Evolutionary conservation across 768 basidiomycete species (phyloP), one percentile per base, ranked within the genome.

Genomic region (Leccinum rimulosum): DNA sequence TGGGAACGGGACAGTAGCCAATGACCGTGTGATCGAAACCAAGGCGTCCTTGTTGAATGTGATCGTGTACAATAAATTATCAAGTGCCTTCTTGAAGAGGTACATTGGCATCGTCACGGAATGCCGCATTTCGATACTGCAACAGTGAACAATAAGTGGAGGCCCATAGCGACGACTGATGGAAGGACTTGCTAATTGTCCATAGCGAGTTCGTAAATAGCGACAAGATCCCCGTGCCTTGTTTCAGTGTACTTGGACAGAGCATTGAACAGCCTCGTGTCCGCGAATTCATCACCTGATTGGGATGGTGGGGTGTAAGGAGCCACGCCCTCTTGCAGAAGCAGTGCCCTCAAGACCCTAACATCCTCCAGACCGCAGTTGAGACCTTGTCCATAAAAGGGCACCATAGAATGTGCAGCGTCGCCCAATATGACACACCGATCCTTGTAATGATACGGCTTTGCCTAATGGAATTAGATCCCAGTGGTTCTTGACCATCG

Each of bases 291-390:
- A 58, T 70, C 69, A 35, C 61, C 69, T 56, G 61, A 63, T 60
- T 64, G 71, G 65, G 64, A 64, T 61, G 68, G 61, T 69, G 70
- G 60, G 70, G 60, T 52, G 68, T 70, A 73, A 74, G 59, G 86
- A 73, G 60, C 81, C 58, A 95, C 87, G 15, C 81, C 80, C 73
- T 89, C 86, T 59, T 86, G 80, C 57, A 84, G 83, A 67, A 98
- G 80, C 57, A 95, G 76, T 31, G 84, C 80, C 59, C 86, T 83
- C 64, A 99, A 81, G 54, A 98, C 84, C 64, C 97, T 86, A 66
- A 98, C 95, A 74, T 99, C 96, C 76, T 99, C 96, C 54, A 99
- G 82, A 15, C 96, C 96, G 70, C 95, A 97, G 70, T 99, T 99
- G 66, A 98, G 82, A 45, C 96, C 96, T 80, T 99, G 96, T 47